Percentiles rank a stretch among this genome's conserved stretches.
These are phyloP conservation scores for Dalbergia cultrata DNA, from an alignment of 306 rosid species.

Conservation along the genomic window DNA sequence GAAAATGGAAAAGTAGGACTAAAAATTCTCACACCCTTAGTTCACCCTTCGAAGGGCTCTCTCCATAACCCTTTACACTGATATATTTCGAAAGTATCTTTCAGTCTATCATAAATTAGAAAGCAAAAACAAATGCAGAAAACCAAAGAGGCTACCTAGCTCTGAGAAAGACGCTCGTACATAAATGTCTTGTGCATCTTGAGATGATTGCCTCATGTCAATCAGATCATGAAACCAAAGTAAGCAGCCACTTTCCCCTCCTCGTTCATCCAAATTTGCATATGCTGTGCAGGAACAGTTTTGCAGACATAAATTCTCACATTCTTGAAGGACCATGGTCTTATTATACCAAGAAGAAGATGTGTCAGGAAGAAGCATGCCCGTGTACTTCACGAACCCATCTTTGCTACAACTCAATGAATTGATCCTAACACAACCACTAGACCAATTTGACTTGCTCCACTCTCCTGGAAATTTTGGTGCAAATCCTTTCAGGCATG, in stretches of 20 bases:
- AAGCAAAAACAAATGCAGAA: background rate
- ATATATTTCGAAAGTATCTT: background rate
- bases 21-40: background rate
- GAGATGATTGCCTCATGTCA: constrained; percentile 27
- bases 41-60: background rate
- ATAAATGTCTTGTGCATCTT: constrained; percentile 39
- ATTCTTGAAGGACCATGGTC: constrained; percentile 7
- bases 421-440: constrained; percentile 26
- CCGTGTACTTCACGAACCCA: constrained; percentile 18
- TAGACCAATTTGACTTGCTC: background rate
- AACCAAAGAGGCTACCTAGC: constrained; percentile 18
- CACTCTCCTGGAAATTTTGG: background rate
- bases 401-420: constrained; percentile 31
- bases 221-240: constrained; percentile 39
- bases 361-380: constrained; percentile 39
- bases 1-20: too few species aligned
- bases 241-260: constrained; percentile 44
- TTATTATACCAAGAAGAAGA: constrained; percentile 35
- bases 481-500: constrained; percentile 29
- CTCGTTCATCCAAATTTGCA: constrained; percentile 20
- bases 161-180: background rate
- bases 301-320: constrained; percentile 30
- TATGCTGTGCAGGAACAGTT: constrained; percentile 42
- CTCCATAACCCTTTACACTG: background rate
- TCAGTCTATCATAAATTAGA: background rate